Percentiles rank a stretch among this genome's conserved stretches.
Conservation (phyloP, 106 monocot genomes). For the Dioscorea dumetorum region DNA sequence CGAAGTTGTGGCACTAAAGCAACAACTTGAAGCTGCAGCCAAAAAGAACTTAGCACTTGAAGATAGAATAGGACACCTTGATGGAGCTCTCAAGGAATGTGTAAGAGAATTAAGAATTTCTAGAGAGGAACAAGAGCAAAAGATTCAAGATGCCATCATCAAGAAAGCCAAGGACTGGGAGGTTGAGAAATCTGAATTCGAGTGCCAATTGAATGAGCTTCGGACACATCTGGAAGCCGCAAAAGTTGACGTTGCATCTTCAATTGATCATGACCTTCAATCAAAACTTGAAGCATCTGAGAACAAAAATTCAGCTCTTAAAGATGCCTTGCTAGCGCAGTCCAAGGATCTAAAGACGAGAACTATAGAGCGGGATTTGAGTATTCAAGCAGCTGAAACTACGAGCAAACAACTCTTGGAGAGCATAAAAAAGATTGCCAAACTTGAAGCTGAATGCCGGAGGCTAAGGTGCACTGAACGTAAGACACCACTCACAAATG, state of each 20-base stretch:
- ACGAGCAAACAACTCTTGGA: constrained; percentile 80
- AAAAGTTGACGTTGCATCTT: constrained; percentile 13
- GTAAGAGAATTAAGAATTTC: constrained; percentile 62
- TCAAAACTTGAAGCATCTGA: constrained; percentile 37
- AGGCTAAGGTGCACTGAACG: constrained; percentile 29
- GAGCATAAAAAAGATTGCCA: constrained; percentile 68
- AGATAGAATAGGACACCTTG: constrained; percentile 57
- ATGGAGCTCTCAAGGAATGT: constrained; percentile 74
- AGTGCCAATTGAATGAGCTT: constrained; percentile 39
- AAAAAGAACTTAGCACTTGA: constrained; percentile 59
- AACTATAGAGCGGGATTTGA: constrained; percentile 57
- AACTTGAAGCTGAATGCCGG: constrained; percentile 81
- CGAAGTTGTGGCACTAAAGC: constrained; percentile 53
- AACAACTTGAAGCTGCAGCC: constrained; percentile 46
- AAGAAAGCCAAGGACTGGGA: constrained; percentile 41
- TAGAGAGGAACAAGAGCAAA: constrained; percentile 61
- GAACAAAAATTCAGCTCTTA: constrained; percentile 55
- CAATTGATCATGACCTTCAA: constrained; percentile 9
- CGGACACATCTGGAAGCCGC: constrained; percentile 27
- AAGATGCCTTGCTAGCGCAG: constrained; percentile 30
- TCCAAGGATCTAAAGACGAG: constrained; percentile 43
- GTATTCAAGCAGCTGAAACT: constrained; percentile 62
- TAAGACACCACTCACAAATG: constrained; percentile 23
- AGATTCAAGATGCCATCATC: constrained; percentile 32
- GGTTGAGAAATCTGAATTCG: constrained; percentile 38